Evolutionary conservation across 2,329 filamentous ascomycete genomes (phyloP).

Genomic region (Madurella mycetomatis): DNA sequence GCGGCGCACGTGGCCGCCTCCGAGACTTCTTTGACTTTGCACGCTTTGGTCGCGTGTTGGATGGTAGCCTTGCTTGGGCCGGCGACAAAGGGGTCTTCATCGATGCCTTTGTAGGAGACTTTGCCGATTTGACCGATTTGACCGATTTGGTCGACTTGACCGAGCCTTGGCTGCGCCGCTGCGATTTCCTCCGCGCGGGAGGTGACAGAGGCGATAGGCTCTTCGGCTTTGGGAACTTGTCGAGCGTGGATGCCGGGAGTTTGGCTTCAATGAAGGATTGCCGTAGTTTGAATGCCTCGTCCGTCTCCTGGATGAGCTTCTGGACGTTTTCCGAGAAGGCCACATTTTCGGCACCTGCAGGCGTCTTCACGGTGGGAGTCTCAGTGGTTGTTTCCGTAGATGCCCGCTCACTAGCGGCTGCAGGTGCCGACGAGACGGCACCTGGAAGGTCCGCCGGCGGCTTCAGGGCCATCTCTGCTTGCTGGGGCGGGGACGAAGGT

Average conservation of each 20-base stretch:
- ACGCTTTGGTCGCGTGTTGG: constrained; percentile 36
- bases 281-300: constrained; percentile 47
- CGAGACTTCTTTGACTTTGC: constrained; percentile 39
- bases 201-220: constrained; percentile 7
- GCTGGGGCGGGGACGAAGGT: constrained; percentile 18
- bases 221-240: constrained; percentile 15
- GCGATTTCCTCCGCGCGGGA: constrained; percentile 21
- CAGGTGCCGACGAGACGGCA: neutral
- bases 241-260: constrained; percentile 19
- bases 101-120: constrained; percentile 24
- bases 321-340: constrained; percentile 36
- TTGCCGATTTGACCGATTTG: constrained; percentile 21
- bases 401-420: neutral
- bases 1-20: constrained; percentile 23
- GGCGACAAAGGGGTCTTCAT: constrained; percentile 21
- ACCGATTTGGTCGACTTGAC: constrained; percentile 16
- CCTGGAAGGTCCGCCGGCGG: constrained; percentile 1
- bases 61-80: constrained; percentile 28
- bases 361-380: constrained; percentile 2
- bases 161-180: constrained; percentile 23
- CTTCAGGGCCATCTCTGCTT: constrained; percentile 11
- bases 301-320: constrained; percentile 45
- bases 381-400: constrained; percentile 5
- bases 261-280: constrained; percentile 38
- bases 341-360: neutral